Evolutionary conservation across 2,329 filamentous ascomycete genomes (phyloP).

Genomic region (Cordyceps tenuipes): DNA sequence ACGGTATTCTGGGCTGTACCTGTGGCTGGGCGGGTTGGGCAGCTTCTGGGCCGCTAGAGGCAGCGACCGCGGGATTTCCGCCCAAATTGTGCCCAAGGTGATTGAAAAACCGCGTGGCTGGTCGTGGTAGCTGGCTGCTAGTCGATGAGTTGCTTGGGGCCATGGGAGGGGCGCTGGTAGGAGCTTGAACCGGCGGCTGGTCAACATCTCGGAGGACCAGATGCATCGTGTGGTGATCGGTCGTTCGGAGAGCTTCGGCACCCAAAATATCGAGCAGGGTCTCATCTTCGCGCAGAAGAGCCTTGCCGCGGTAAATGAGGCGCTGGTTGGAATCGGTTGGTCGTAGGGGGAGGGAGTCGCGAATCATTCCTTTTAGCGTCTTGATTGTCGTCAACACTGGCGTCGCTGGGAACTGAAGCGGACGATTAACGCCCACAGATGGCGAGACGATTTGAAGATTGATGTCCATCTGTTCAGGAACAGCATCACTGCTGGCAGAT

Average conservation of each 20-base stretch:
- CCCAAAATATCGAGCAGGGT: constrained; percentile 51
- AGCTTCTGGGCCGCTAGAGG: constrained; percentile 17
- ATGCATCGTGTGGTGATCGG: constrained; percentile 44
- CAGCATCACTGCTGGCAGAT: not conserved
- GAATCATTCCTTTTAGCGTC: constrained; percentile 51
- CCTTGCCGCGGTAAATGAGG: constrained; percentile 52
- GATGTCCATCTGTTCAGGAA: constrained; percentile 27
- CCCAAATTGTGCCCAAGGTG: not conserved
- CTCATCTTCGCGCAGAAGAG: constrained; percentile 45
- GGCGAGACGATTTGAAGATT: constrained; percentile 53
- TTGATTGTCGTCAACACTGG: constrained; percentile 44
- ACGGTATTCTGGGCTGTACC: constrained; percentile 8
- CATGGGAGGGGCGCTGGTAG: constrained; percentile 18
- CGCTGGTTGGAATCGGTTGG: constrained; percentile 48
- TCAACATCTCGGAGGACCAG: constrained; percentile 38
- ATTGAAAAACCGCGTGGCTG: not conserved
- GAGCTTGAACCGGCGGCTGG: constrained; percentile 18
- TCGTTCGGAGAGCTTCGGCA: constrained; percentile 38
- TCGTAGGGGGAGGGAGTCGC: constrained; percentile 39
- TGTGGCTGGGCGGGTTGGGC: constrained; percentile 17
- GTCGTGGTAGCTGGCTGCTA: constrained; percentile 9
- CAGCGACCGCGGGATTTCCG: constrained; percentile 13
- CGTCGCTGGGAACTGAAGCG: constrained; percentile 41
- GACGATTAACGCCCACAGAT: constrained; percentile 43
- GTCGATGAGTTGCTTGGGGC: constrained; percentile 18